phyloP scores from a whole-genome alignment of 2,329 filamentous ascomycete genomes.

The Endoconidiophora laricicola region DNA sequence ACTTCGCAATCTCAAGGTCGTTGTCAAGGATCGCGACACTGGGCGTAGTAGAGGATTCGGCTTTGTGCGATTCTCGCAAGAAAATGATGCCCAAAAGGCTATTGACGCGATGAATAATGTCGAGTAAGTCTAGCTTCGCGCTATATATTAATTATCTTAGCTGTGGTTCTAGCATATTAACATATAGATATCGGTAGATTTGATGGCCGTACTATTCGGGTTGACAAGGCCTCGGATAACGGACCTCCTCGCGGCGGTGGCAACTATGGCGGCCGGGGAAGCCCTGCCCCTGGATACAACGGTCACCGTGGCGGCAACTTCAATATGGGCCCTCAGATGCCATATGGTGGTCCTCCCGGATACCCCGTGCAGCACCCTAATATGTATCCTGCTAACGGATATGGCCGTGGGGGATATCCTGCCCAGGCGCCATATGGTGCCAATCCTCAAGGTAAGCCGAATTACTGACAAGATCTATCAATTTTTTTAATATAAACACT shows the following conservation, averaged over 20 bases:
- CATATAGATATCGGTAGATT: conserved; percentile 41
- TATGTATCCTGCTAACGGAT: conserved; percentile 23
- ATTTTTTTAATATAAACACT: not conserved
- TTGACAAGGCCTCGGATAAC: conserved; percentile 85
- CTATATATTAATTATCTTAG: too few relatives aligned
- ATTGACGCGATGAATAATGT: conserved; percentile 72
- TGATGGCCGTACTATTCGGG: conserved; percentile 83
- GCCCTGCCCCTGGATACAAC: conserved; percentile 23
- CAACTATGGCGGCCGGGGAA: conserved; percentile 22
- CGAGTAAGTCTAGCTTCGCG: conserved; percentile 45
- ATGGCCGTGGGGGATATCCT: conserved; percentile 23
- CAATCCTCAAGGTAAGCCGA: conserved; percentile 25
- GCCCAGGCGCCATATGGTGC: conserved; percentile 22
- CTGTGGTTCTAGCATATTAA: not conserved
- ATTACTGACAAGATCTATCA: not conserved
- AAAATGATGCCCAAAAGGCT: conserved; percentile 59
- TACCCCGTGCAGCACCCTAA: conserved; percentile 17
- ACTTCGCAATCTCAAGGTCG: conserved; percentile 43
- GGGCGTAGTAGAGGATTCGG: conserved; percentile 94
- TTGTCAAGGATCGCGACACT: conserved; percentile 95
- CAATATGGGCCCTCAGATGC: conserved; percentile 23
- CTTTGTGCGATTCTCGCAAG: conserved; percentile 76
- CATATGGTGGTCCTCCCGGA: conserved; percentile 18
- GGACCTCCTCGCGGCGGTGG: conserved; percentile 34
- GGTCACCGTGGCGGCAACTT: conserved; percentile 30